A percentile compares a stretch with the other conserved stretches of the same genome.
phyloP scores from a whole-genome alignment of 2,329 filamentous ascomycete genomes.

The Dichotomopilus funicola region DNA sequence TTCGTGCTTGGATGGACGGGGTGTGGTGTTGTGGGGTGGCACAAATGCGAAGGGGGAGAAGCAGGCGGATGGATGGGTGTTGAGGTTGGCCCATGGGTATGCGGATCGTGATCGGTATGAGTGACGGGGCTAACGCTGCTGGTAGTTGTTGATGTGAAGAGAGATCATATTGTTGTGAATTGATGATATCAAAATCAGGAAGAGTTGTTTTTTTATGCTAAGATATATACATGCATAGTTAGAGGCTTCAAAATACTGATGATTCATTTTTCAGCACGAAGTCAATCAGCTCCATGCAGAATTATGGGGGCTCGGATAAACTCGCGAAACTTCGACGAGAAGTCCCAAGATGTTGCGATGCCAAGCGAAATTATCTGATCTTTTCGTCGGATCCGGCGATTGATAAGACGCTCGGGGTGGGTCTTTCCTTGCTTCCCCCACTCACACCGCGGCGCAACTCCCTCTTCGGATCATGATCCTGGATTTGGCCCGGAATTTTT shows the following conservation, averaged over 20 bases:
- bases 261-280: too few relatives aligned
- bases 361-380: neutral
- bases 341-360: neutral
- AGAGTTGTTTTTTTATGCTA: neutral
- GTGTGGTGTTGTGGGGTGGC: conserved; percentile 49
- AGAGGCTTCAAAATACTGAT: neutral
- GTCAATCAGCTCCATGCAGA: neutral
- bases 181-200: neutral
- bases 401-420: neutral
- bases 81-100: conserved; percentile 25
- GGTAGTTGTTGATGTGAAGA: neutral
- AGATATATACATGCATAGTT: neutral
- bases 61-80: conserved; percentile 36
- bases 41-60: conserved; percentile 35
- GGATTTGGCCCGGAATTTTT: neutral
- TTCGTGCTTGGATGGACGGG: conserved; percentile 40
- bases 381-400: neutral
- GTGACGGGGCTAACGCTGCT: too few relatives aligned
- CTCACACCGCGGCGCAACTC: neutral
- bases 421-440: neutral
- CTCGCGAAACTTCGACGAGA: neutral
- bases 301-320: neutral
- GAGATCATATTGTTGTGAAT: neutral
- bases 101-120: conserved; percentile 20
- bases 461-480: neutral